Percentiles rank a stretch among this genome's conserved stretches.
phyloP scores from a whole-genome alignment of 352 stramenopile species.

The Globisporangium nodosum region DNA sequence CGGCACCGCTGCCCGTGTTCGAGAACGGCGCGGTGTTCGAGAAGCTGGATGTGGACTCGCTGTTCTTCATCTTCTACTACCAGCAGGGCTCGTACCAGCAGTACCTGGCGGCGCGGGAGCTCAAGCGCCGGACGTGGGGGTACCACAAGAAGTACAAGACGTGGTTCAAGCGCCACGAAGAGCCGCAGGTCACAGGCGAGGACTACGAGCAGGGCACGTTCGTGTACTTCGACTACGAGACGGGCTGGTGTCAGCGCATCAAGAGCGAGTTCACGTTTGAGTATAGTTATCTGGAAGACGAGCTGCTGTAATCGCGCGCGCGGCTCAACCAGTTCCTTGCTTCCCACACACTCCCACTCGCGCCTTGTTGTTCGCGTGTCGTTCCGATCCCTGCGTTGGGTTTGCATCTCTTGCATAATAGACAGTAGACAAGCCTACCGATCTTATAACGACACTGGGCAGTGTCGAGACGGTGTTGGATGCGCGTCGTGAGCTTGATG shows the following conservation, averaged over 20 bases:
- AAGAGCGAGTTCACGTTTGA: constrained; percentile 99
- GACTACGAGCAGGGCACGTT: constrained; percentile 99
- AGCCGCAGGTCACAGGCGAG: constrained; percentile 94
- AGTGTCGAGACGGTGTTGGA: too few species aligned
- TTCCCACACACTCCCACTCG: neutral
- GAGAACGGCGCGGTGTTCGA: constrained; percentile 95
- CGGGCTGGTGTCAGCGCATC: constrained; percentile 97
- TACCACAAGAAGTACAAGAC: constrained; percentile 99
- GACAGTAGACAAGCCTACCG: too few species aligned
- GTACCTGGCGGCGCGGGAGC: constrained; percentile 96
- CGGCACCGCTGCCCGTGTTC: constrained; percentile 87
- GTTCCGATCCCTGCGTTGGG: too few species aligned
- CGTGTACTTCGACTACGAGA: constrained; percentile 99
- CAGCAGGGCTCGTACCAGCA: constrained; percentile 98
- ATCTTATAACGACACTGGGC: too few species aligned
- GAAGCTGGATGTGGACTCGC: constrained; percentile 96
- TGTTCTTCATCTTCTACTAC: constrained; percentile 99
- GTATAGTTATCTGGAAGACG: constrained; percentile 96
- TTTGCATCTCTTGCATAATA: too few species aligned
- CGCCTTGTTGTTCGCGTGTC: neutral
- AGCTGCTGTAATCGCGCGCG: constrained; percentile 34
- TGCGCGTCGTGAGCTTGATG: too few species aligned
- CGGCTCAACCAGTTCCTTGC: neutral
- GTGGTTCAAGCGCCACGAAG: constrained; percentile 99
- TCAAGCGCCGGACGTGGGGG: constrained; percentile 98